phyloP scores from a whole-genome alignment of 495 filamentous ascomycete genomes.

The Trichoderma reesei region DNA sequence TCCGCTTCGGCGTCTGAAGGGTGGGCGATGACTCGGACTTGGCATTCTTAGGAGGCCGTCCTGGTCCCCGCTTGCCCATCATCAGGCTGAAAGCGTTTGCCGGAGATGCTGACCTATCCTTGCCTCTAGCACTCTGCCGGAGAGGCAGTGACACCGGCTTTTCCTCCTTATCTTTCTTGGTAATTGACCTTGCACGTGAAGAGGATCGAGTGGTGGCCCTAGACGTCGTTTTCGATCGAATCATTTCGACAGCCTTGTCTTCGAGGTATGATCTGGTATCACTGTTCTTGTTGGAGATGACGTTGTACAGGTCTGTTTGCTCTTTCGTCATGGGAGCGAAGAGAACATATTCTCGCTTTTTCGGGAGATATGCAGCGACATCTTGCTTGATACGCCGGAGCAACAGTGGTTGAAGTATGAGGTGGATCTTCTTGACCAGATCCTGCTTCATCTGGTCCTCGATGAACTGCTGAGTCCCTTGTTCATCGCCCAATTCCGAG shows the following conservation, averaged over 20 bases:
- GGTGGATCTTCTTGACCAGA: constrained; percentile 79
- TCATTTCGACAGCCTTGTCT: constrained; percentile 65
- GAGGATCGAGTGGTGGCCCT: constrained; percentile 19
- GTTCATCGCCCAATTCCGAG: constrained; percentile 67
- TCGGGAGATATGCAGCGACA: constrained; percentile 80
- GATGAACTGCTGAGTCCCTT: constrained; percentile 60
- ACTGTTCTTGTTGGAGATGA: constrained; percentile 61
- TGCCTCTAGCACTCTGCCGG: constrained; percentile 13
- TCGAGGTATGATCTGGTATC: constrained; percentile 73
- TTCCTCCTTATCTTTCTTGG: constrained; percentile 14
- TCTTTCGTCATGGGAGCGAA: constrained; percentile 81
- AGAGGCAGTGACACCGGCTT: constrained; percentile 9
- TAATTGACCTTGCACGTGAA: constrained; percentile 26
- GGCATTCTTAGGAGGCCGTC: constrained; percentile 14
- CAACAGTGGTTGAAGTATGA: constrained; percentile 85
- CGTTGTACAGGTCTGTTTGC: constrained; percentile 85
- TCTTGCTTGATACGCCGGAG: constrained; percentile 85
- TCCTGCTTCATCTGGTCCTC: constrained; percentile 71
- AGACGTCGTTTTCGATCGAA: constrained; percentile 33
- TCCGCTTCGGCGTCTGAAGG: constrained; percentile 28
- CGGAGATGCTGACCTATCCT: constrained; percentile 11
- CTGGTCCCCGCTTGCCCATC: constrained; percentile 34
- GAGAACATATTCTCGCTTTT: constrained; percentile 91
- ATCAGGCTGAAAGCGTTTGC: constrained; percentile 38
- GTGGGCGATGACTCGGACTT: neutral